Percentiles rank a stretch among this genome's conserved stretches.
Evolutionary conservation across 176 grass and related monocot genomes (phyloP).

Genomic region (Oryza australiensis): DNA sequence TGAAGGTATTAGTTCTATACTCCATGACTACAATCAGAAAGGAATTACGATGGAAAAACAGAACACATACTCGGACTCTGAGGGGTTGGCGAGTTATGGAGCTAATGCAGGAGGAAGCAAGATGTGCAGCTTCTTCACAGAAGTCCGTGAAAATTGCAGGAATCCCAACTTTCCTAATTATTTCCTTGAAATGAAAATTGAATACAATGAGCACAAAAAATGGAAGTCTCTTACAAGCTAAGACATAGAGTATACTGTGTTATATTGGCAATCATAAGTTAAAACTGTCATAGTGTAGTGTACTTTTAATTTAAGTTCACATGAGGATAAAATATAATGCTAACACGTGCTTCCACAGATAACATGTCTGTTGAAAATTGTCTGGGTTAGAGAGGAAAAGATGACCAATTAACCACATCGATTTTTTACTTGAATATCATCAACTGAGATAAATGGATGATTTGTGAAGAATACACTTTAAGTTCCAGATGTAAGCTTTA

Average conservation of each 20-base stretch:
- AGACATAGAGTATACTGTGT: background rate
- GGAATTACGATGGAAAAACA: background rate
- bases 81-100: slow-evolving; percentile 55
- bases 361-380: background rate
- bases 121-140: slow-evolving; percentile 96
- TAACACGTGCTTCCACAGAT: slow-evolving; percentile 21
- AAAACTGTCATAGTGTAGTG: background rate
- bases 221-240: background rate
- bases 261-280: background rate
- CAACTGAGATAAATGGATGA: background rate
- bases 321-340: slow-evolving; percentile 1
- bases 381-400: background rate
- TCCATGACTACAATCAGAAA: slow-evolving; percentile 5
- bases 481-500: background rate
- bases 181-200: slow-evolving; percentile 60
- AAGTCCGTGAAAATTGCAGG: slow-evolving; percentile 89
- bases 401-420: background rate
- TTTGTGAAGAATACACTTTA: background rate
- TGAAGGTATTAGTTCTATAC: slow-evolving; percentile 7
- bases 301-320: background rate
- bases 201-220: slow-evolving; percentile 13
- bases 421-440: slow-evolving; percentile 15
- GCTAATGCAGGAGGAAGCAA: slow-evolving; percentile 77
- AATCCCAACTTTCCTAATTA: slow-evolving; percentile 58
- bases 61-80: slow-evolving; percentile 63